Evolutionary conservation across 129 eudicot species (phyloP).

Genomic region (Chrysanthemum seticuspe): DNA sequence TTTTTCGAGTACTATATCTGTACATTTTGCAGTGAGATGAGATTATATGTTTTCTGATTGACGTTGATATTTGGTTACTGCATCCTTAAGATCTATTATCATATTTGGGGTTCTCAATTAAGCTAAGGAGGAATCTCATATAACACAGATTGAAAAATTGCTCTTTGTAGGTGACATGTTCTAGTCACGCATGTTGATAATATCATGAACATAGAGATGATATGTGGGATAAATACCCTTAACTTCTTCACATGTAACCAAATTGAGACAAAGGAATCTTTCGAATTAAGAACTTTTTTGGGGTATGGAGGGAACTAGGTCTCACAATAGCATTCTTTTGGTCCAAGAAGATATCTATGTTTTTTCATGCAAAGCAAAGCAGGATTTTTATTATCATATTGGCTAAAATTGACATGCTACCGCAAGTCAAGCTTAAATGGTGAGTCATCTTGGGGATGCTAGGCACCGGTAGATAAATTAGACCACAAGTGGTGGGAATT

Average conservation of each 20-base stretch:
- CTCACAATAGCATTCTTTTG: conserved; percentile 7
- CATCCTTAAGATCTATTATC: conserved; percentile 8
- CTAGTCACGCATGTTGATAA: conserved; percentile 13
- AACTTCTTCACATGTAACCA: background rate
- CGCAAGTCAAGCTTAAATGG: background rate
- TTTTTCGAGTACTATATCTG: conserved; percentile 5
- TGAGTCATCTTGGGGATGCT: background rate
- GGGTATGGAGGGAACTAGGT: conserved; percentile 8
- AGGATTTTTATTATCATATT: background rate
- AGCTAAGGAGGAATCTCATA: too few species aligned
- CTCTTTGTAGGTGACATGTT: background rate
- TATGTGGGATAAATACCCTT: background rate
- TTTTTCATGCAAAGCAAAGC: too few species aligned
- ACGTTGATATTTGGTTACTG: background rate
- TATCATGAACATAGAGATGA: background rate
- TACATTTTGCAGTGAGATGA: conserved; percentile 17
- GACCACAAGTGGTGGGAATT: background rate
- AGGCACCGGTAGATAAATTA: background rate
- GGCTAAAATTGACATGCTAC: background rate
- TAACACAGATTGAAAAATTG: too few species aligned
- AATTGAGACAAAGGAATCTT: background rate
- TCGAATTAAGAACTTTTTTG: background rate
- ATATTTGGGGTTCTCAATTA: background rate
- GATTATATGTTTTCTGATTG: background rate
- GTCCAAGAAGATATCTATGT: background rate